phyloP scores from a whole-genome alignment of 495 filamentous ascomycete genomes.

The Tuber aestivum region DNA sequence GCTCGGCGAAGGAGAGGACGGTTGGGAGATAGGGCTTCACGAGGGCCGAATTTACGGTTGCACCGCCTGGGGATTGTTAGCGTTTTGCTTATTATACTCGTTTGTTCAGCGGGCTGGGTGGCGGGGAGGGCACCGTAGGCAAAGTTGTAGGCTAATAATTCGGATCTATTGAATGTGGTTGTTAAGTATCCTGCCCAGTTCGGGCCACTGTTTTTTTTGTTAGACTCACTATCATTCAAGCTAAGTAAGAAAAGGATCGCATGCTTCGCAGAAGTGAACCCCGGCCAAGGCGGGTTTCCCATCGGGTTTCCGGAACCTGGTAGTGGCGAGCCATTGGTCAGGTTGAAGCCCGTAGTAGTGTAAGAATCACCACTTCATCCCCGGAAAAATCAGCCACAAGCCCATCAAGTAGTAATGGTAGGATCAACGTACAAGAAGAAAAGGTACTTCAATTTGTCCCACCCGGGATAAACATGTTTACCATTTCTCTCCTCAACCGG shows the following conservation, averaged over 20 bases:
- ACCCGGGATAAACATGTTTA: conserved; percentile 47
- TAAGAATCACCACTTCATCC: conserved; percentile 56
- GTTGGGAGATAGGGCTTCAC: conserved; percentile 51
- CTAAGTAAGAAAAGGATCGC: background rate
- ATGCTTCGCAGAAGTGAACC: conserved; percentile 50
- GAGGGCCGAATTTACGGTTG: conserved; percentile 59
- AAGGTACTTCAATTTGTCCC: conserved; percentile 49
- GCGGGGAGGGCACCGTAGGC: conserved; percentile 50
- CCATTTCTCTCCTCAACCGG: background rate
- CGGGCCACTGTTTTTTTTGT: conserved; percentile 47
- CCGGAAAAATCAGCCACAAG: conserved; percentile 15
- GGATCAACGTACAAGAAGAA: conserved; percentile 50
- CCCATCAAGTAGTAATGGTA: background rate
- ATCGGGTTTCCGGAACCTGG: conserved; percentile 55
- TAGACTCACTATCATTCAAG: background rate
- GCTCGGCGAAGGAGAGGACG: conserved; percentile 56
- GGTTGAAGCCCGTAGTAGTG: conserved; percentile 61
- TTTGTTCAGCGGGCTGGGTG: background rate
- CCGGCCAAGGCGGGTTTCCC: conserved; percentile 66
- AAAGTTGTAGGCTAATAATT: conserved; percentile 60
- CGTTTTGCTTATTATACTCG: background rate
- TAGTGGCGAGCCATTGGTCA: conserved; percentile 55
- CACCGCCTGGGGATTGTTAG: conserved; percentile 46
- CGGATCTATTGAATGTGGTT: conserved; percentile 56
- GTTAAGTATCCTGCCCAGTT: conserved; percentile 69